Evolutionary conservation across 148 eudicot species (phyloP).

Genomic region (Nepenthes gracilis): DNA sequence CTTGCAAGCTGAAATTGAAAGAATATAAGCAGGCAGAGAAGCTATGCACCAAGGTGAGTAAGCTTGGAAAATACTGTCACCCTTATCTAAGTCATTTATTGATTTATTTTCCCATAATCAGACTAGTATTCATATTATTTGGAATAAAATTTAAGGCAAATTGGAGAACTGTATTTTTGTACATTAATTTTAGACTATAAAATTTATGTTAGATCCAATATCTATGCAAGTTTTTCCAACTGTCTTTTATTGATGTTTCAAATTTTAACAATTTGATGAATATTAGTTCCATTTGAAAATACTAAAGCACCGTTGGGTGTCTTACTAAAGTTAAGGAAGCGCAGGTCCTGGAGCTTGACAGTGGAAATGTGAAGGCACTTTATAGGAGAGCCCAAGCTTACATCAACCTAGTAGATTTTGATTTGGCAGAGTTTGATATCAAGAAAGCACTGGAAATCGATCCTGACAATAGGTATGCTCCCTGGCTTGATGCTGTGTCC

Average conservation of each 20-base stretch:
- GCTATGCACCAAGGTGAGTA: slow-evolving; percentile 62
- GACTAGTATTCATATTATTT: too few species aligned
- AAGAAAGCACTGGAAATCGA: slow-evolving; percentile 86
- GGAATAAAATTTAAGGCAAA: too few species aligned
- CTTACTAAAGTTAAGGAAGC: background rate
- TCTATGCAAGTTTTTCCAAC: too few species aligned
- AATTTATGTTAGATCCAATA: too few species aligned
- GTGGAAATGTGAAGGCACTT: slow-evolving; percentile 71
- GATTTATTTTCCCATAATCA: too few species aligned
- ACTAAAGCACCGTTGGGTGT: too few species aligned
- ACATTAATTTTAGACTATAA: too few species aligned
- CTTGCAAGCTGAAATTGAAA: slow-evolving; percentile 72
- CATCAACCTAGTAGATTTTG: slow-evolving; percentile 60
- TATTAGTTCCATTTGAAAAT: too few species aligned
- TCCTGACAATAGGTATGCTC: slow-evolving; percentile 54
- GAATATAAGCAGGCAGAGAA: slow-evolving; percentile 75
- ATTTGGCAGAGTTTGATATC: slow-evolving; percentile 66
- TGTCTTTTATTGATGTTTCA: too few species aligned
- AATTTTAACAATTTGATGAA: too few species aligned
- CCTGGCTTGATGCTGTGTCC: background rate
- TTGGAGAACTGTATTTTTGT: too few species aligned
- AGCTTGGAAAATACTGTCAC: background rate
- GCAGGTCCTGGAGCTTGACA: slow-evolving; percentile 68
- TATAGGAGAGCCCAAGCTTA: slow-evolving; percentile 85
- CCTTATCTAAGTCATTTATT: too few species aligned